A percentile compares a stretch with the other conserved stretches of the same genome.
Conservation (phyloP, 208 protist species). For the Acanthamoeba castellanii region DNA sequence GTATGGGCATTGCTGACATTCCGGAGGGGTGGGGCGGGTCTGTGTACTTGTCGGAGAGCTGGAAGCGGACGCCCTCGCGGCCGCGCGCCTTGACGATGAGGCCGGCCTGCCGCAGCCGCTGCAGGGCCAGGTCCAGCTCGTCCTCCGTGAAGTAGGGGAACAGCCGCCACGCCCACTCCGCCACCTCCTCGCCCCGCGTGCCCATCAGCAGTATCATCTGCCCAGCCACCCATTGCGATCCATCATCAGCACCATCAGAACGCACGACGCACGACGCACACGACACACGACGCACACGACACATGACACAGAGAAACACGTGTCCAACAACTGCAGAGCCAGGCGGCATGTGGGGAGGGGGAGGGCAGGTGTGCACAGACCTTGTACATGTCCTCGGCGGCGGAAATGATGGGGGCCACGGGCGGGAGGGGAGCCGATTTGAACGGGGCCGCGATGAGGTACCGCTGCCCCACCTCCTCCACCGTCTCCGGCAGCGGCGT, state of each 20-base stretch:
- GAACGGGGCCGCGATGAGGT: neutral
- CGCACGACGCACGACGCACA: too few relatives aligned
- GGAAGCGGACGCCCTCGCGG: conserved; percentile 44
- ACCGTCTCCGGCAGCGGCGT: neutral
- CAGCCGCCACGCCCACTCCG: neutral
- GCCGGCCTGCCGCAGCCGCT: neutral
- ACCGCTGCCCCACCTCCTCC: neutral
- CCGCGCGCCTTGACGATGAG: neutral
- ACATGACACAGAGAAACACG: too few relatives aligned
- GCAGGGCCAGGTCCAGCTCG: conserved; percentile 11
- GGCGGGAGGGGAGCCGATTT: neutral
- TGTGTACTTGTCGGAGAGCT: conserved; percentile 10
- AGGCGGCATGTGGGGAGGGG: too few relatives aligned
- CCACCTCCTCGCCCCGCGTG: neutral
- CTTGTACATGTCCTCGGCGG: conserved; percentile 30
- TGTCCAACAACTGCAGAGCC: too few relatives aligned
- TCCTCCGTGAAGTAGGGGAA: conserved; percentile 52
- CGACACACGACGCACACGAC: too few relatives aligned
- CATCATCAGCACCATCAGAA: too few relatives aligned
- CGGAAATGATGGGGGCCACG: neutral
- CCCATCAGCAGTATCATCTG: conserved; percentile 56
- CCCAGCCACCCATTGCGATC: neutral
- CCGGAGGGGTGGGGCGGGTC: neutral
- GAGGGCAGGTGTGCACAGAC: too few relatives aligned
- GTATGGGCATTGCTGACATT: too few relatives aligned